Conservation (phyloP, 2,329 filamentous ascomycete genomes). For the Trichoderma atroviride region DNA sequence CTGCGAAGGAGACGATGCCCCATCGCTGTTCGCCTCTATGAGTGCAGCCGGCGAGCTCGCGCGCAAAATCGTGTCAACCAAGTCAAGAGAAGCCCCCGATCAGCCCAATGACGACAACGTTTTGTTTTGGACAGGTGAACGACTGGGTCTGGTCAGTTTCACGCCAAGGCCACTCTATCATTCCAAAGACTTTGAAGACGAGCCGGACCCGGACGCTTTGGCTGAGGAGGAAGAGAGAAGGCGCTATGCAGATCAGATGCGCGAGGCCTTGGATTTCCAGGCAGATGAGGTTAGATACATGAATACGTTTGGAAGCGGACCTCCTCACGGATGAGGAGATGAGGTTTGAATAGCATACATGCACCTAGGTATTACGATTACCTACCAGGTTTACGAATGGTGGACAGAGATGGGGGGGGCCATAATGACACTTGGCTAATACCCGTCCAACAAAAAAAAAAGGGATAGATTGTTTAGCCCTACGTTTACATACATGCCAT, state of each 20-base stretch:
- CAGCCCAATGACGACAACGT: constrained; percentile 65
- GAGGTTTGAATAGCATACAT: neutral
- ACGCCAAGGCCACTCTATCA: constrained; percentile 54
- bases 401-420: neutral
- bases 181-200: constrained; percentile 53
- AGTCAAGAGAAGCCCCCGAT: constrained; percentile 40
- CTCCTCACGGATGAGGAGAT: neutral
- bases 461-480: constrained; percentile 10
- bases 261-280: constrained; percentile 72
- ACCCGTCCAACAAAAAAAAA: neutral
- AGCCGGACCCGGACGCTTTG: constrained; percentile 48
- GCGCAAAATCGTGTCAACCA: constrained; percentile 73
- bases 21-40: constrained; percentile 56
- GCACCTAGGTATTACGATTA: neutral
- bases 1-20: constrained; percentile 50
- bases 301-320: constrained; percentile 56
- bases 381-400: neutral
- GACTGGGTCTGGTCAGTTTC: constrained; percentile 72
- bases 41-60: constrained; percentile 70
- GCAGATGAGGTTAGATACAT: constrained; percentile 79
- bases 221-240: constrained; percentile 57
- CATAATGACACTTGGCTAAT: constrained; percentile 11
- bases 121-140: constrained; percentile 86
- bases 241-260: constrained; percentile 71
- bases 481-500: neutral